Evolutionary conservation across 805 yeast species (phyloP).

Genomic region (Kazachstania psychrophila): DNA sequence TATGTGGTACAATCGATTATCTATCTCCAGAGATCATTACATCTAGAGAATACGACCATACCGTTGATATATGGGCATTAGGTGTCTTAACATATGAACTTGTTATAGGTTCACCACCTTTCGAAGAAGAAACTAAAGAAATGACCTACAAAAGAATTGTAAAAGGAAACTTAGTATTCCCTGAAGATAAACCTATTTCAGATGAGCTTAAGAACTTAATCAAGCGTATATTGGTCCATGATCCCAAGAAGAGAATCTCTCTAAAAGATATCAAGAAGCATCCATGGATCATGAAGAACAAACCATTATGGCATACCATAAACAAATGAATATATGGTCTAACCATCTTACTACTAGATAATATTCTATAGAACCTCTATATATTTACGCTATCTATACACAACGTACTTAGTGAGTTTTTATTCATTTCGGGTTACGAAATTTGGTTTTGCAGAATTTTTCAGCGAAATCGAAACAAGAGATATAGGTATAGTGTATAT

Average conservation of each 20-base stretch:
- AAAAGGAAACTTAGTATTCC: slow-evolving; percentile 66
- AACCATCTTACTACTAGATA: not conserved
- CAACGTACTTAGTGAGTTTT: not conserved
- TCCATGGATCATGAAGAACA: slow-evolving; percentile 74
- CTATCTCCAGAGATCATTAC: slow-evolving; percentile 94
- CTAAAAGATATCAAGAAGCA: slow-evolving; percentile 58
- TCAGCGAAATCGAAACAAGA: not conserved
- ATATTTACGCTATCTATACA: not conserved
- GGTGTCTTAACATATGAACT: slow-evolving; percentile 84
- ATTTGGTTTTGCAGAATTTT: not conserved
- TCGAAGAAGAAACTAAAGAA: slow-evolving; percentile 71
- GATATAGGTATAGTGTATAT: too few species aligned
- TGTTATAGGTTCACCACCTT: slow-evolving; percentile 83
- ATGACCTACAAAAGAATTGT: slow-evolving; percentile 75
- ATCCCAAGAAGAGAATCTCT: slow-evolving; percentile 56
- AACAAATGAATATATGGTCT: not conserved
- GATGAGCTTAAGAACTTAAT: slow-evolving; percentile 74
- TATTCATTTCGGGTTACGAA: not conserved
- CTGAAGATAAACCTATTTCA: slow-evolving; percentile 45
- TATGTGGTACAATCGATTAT: slow-evolving; percentile 93
- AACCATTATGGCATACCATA: slow-evolving; percentile 45
- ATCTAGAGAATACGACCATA: slow-evolving; percentile 63
- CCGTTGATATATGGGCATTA: slow-evolving; percentile 87
- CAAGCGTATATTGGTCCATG: slow-evolving; percentile 48
- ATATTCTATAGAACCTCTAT: not conserved